These are phyloP conservation scores for Cytospora piceicola DNA, from an alignment of 2,329 filamentous ascomycete species.

Conservation along the genomic window DNA sequence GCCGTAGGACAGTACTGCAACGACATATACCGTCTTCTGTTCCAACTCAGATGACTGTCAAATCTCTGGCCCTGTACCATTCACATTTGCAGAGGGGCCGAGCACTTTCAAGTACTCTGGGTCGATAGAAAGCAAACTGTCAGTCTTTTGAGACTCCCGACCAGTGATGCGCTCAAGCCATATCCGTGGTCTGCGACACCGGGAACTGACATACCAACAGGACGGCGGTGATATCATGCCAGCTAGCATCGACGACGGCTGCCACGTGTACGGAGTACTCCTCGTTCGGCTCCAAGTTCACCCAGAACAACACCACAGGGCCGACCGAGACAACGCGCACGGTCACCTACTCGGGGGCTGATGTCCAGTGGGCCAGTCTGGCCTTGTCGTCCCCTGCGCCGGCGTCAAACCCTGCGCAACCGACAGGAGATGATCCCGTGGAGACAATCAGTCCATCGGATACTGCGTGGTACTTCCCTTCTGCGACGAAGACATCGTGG, in stretches of 20 bases:
- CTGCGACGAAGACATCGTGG: slow-evolving; percentile 25
- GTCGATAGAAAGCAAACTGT: slow-evolving; percentile 19
- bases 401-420: slow-evolving; percentile 34
- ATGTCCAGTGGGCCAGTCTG: slow-evolving; percentile 50
- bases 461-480: slow-evolving; percentile 30
- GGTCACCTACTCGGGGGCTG: slow-evolving; percentile 46
- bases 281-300: slow-evolving; percentile 46
- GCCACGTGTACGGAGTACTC: slow-evolving; percentile 55
- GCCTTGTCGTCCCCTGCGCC: slow-evolving; percentile 47
- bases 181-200: slow-evolving; percentile 7
- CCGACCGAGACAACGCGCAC: slow-evolving; percentile 51
- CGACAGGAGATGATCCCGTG: slow-evolving; percentile 25
- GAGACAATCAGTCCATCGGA: slow-evolving; percentile 22
- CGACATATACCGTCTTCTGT: slow-evolving; percentile 56
- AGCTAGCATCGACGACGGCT: slow-evolving; percentile 46
- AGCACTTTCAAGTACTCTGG: slow-evolving; percentile 41
- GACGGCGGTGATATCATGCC: slow-evolving; percentile 50
- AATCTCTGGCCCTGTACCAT: slow-evolving; percentile 51
- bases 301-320: slow-evolving; percentile 45
- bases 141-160: neutral
- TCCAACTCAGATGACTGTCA: slow-evolving; percentile 47
- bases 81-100: slow-evolving; percentile 51
- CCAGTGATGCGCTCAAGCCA: neutral
- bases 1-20: slow-evolving; percentile 44
- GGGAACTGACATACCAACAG: slow-evolving; percentile 35